Evolutionary conservation across 2,329 filamentous ascomycete genomes (phyloP).

Genomic region (Calonectria multiphialidica): DNA sequence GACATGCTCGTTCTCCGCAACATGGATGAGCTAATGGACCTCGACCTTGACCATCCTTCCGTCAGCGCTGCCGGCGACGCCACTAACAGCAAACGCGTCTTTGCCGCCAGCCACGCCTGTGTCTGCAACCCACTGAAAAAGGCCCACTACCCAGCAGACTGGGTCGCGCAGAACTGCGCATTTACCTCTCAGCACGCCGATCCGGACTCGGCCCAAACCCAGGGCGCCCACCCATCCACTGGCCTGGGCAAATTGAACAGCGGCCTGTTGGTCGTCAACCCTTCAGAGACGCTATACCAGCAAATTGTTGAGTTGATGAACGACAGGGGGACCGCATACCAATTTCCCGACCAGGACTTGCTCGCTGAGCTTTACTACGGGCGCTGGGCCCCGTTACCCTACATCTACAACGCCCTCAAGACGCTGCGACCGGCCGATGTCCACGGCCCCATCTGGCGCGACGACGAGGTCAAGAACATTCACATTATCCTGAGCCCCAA

Average conservation of each 20-base stretch:
- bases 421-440: slow-evolving; percentile 66
- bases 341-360: slow-evolving; percentile 72
- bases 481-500: slow-evolving; percentile 73
- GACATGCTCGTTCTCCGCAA: slow-evolving; percentile 88
- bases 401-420: slow-evolving; percentile 74
- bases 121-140: slow-evolving; percentile 87
- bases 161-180: slow-evolving; percentile 69
- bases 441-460: slow-evolving; percentile 68
- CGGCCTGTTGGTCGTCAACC: slow-evolving; percentile 69
- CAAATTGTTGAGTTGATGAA: slow-evolving; percentile 66
- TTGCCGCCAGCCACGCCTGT: slow-evolving; percentile 87
- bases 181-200: slow-evolving; percentile 66
- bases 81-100: slow-evolving; percentile 68
- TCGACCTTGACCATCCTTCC: slow-evolving; percentile 71
- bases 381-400: slow-evolving; percentile 70
- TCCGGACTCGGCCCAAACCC: slow-evolving; percentile 60
- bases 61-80: slow-evolving; percentile 38
- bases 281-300: slow-evolving; percentile 59
- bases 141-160: slow-evolving; percentile 81
- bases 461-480: slow-evolving; percentile 69
- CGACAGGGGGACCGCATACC: slow-evolving; percentile 58
- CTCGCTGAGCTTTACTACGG: slow-evolving; percentile 66
- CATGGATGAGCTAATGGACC: slow-evolving; percentile 94
- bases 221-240: slow-evolving; percentile 56
- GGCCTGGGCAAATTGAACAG: slow-evolving; percentile 62